Evolutionary conservation across 73 alveolate species (phyloP), one percentile per base, ranked within the genome.

Genomic region (Paramecium sonneborni): DNA sequence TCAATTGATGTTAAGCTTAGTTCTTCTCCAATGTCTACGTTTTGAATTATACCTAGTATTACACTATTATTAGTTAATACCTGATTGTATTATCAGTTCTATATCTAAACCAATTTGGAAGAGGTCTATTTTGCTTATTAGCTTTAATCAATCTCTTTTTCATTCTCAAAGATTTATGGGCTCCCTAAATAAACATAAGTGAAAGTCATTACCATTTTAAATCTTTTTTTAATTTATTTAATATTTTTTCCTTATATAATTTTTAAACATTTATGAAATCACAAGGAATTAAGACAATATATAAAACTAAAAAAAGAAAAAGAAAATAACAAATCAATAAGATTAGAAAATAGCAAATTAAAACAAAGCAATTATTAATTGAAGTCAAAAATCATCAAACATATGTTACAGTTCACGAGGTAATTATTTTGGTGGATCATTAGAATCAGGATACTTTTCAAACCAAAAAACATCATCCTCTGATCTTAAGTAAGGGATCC

Each of bases 21-120:
- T 97, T 97, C 99, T 97, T 97, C 99, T 97, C 99, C 99, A 97
- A 94, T 96, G 94, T 97, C 99, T 97, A 88, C 98, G 96, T 96
- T 97, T 97, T 37, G 99, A 96, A 95, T 97, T 97, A 93, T 95
- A 96, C 95, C 96, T 93, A 88, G 48, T 21, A 67, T 15, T 23
- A 21, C 15, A 2, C 30, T 62, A 52, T 52, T n/a, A 23, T 62
- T 2, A 62, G 10, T 11, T 26, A 41, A 62, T 95, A 95, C 96
- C 99, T 97, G 95, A 97, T 97, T 58, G 95, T 97, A 85, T 95
- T 95, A 92, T 97, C 97, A 69, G 98, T 96, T 96, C 96, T 96
- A 93, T 95, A 97, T 96, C 99, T 97, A 95, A 92, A 95, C 99
- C 99, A 97, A 95, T 97, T 96, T 86, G 99, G 99, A 96, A 97